A percentile compares a stretch with the other conserved stretches of the same genome.
phyloP scores from a whole-genome alignment of 2,329 filamentous ascomycete species.

The Dactylonectria macrodidyma region DNA sequence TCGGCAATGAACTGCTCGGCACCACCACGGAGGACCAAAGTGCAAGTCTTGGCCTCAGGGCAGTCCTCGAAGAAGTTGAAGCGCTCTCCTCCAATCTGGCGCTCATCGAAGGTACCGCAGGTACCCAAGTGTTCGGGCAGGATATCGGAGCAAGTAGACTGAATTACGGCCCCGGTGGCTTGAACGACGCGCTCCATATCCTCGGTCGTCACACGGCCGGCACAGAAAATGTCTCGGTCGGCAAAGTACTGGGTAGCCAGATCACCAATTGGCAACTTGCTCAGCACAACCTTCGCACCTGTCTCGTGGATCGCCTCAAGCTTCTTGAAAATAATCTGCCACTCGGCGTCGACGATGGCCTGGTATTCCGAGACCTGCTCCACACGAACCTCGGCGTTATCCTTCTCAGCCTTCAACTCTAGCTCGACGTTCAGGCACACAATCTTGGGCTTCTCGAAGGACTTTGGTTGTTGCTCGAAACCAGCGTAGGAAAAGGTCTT shows the following conservation, averaged over 20 bases:
- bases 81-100: slow-evolving; percentile 95
- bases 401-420: slow-evolving; percentile 98
- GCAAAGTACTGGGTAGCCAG: slow-evolving; percentile 98
- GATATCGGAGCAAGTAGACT: slow-evolving; percentile 98
- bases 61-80: slow-evolving; percentile 99
- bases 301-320: slow-evolving; percentile 95
- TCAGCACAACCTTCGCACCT: slow-evolving; percentile 96
- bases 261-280: slow-evolving; percentile 97
- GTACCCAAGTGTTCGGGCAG: slow-evolving; percentile 89
- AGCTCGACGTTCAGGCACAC: slow-evolving; percentile 98
- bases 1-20: slow-evolving; percentile 99
- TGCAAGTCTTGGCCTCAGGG: slow-evolving; percentile 96
- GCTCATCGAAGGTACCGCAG: slow-evolving; percentile 93
- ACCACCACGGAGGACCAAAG: slow-evolving; percentile 92
- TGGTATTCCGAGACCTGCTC: slow-evolving; percentile 99
- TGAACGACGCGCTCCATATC: slow-evolving; percentile 97
- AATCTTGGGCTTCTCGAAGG: slow-evolving; percentile 94
- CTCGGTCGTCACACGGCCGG: slow-evolving; percentile 89
- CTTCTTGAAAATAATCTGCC: slow-evolving; percentile 99
- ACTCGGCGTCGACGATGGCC: slow-evolving; percentile 98
- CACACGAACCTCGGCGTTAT: slow-evolving; percentile 97
- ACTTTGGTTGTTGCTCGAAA: slow-evolving; percentile 99
- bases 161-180: slow-evolving; percentile 91
- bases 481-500: slow-evolving; percentile 99
- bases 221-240: slow-evolving; percentile 98